These are phyloP conservation scores for Citrus cavaleriei DNA, from an alignment of 345 rosid genomes.

Conservation along the genomic window DNA sequence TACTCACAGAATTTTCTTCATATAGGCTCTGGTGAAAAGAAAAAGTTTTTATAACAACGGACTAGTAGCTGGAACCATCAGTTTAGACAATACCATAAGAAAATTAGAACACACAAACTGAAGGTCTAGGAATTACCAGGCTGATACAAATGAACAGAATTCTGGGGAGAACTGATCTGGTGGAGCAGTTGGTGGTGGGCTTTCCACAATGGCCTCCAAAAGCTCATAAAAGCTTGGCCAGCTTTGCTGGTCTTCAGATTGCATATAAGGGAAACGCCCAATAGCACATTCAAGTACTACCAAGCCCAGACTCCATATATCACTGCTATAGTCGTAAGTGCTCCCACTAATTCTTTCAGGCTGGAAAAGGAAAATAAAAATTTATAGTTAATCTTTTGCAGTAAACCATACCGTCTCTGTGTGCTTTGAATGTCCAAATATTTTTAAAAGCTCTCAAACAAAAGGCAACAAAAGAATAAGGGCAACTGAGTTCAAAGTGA, in stretches of 20 bases:
- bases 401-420: not conserved
- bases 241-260: conserved; percentile 70
- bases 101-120: not conserved
- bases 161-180: conserved; percentile 90
- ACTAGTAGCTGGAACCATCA: not conserved
- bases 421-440: not conserved
- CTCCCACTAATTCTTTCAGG: conserved; percentile 90
- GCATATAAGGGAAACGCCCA: conserved; percentile 80
- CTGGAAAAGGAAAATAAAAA: conserved; percentile 29
- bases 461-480: not conserved
- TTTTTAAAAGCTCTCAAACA: not conserved
- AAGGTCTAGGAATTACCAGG: conserved; percentile 48
- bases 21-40: too few relatives aligned
- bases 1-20: not conserved
- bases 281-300: conserved; percentile 87
- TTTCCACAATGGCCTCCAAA: conserved; percentile 78
- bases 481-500: not conserved
- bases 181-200: conserved; percentile 89
- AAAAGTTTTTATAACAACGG: too few relatives aligned
- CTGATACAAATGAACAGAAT: conserved; percentile 87
- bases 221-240: conserved; percentile 94
- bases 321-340: conserved; percentile 81
- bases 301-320: conserved; percentile 86
- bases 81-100: not conserved
- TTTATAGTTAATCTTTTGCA: not conserved